Evolutionary conservation across 768 basidiomycete species (phyloP).

Genomic region (Auricularia heimuer): DNA sequence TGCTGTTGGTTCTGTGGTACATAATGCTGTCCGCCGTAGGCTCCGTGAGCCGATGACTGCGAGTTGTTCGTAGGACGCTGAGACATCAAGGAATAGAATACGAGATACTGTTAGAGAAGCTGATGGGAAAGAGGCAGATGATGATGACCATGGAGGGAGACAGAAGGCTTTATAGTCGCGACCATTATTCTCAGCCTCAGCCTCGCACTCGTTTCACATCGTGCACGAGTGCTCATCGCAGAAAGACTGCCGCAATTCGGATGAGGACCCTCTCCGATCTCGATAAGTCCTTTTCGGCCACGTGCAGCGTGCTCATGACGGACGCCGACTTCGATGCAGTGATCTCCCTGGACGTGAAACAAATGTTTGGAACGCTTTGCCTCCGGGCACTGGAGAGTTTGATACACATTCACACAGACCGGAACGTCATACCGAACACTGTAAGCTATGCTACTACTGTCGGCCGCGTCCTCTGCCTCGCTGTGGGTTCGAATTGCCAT

Average conservation of each 20-base stretch:
- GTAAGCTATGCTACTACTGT: background rate
- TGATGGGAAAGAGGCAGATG: background rate
- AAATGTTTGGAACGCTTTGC: too few relatives aligned
- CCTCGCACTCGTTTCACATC: too few relatives aligned
- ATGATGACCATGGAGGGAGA: background rate
- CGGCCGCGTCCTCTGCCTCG: background rate
- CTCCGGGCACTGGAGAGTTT: too few relatives aligned
- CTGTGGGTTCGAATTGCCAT: conserved; percentile 15
- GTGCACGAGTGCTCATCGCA: too few relatives aligned
- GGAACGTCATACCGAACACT: background rate
- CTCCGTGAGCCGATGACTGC: background rate
- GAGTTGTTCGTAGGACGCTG: background rate
- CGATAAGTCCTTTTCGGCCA: too few relatives aligned
- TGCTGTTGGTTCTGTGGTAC: background rate
- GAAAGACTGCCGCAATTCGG: too few relatives aligned
- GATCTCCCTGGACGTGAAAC: too few relatives aligned
- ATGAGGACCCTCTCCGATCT: too few relatives aligned
- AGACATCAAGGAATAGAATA: background rate
- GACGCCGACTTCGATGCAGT: too few relatives aligned
- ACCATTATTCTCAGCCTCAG: background rate
- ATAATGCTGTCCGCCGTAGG: background rate
- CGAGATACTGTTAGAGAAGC: background rate
- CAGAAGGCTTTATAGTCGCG: background rate
- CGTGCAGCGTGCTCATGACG: too few relatives aligned
- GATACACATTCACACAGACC: background rate